Evolutionary conservation across 768 basidiomycete species (phyloP).

Genomic region (Tulasnella sp.): DNA sequence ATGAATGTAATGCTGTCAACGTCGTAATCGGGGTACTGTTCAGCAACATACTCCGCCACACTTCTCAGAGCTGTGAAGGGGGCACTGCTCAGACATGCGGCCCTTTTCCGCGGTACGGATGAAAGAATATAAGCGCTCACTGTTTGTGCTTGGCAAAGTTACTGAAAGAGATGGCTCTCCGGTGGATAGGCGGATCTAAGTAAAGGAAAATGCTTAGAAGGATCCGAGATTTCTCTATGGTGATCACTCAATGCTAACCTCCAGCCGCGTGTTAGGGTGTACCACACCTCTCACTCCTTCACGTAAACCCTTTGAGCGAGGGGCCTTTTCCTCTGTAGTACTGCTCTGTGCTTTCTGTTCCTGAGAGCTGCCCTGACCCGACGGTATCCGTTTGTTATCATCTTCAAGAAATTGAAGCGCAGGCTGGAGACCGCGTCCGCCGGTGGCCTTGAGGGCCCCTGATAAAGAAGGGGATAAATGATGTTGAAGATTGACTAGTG

Average conservation of each 20-base stretch:
- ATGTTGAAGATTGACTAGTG: slow-evolving; percentile 4
- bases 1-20: slow-evolving; percentile 71
- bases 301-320: slow-evolving; percentile 82
- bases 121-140: slow-evolving; percentile 36
- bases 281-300: slow-evolving; percentile 62
- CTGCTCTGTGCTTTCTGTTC: slow-evolving; percentile 88
- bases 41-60: slow-evolving; percentile 80
- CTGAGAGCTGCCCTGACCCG: slow-evolving; percentile 67
- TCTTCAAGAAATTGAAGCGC: slow-evolving; percentile 87
- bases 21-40: slow-evolving; percentile 54
- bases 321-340: slow-evolving; percentile 78
- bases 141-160: slow-evolving; percentile 65
- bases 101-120: background rate
- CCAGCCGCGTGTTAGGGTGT: slow-evolving; percentile 78
- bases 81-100: background rate
- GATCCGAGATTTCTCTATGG: background rate
- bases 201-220: no score
- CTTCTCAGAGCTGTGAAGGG: slow-evolving; percentile 53
- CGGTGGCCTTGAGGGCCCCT: slow-evolving; percentile 88
- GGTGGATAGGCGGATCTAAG: slow-evolving; percentile 31
- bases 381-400: slow-evolving; percentile 63
- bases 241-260: slow-evolving; percentile 23
- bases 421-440: slow-evolving; percentile 73
- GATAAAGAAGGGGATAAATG: slow-evolving; percentile 3
- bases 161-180: slow-evolving; percentile 76